These are phyloP conservation scores for Brassica napus DNA, from an alignment of 345 rosid genomes.

Conservation along the genomic window Da-Ae NC_063440.1:25597501-25598000, in stretches of 20 bases:
- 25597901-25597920: slow-evolving; percentile 86
- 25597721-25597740: slow-evolving; percentile 11
- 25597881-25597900: slow-evolving; percentile 59
- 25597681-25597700: neutral
- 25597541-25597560: neutral
- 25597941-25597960: slow-evolving; percentile 65
- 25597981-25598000: slow-evolving; percentile 1
- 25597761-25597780: slow-evolving; percentile 15
- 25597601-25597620: slow-evolving; percentile 15
- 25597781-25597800: slow-evolving; percentile 10
- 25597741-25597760: slow-evolving; percentile 4
- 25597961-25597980: neutral
- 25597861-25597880: slow-evolving; percentile 50
- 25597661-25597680: slow-evolving; percentile 1
- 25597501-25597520: neutral
- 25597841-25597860: slow-evolving; percentile 19
- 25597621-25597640: neutral
- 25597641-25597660: slow-evolving; percentile 19
- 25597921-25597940: slow-evolving; percentile 95
- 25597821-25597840: neutral
- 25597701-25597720: neutral
- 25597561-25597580: neutral
- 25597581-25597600: neutral
- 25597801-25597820: slow-evolving; percentile 17
- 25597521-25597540: neutral